Evolutionary conservation across 108 stramenopile species (phyloP), one percentile per base, ranked within the genome.

Genomic region (Nitzschia palea): DNA sequence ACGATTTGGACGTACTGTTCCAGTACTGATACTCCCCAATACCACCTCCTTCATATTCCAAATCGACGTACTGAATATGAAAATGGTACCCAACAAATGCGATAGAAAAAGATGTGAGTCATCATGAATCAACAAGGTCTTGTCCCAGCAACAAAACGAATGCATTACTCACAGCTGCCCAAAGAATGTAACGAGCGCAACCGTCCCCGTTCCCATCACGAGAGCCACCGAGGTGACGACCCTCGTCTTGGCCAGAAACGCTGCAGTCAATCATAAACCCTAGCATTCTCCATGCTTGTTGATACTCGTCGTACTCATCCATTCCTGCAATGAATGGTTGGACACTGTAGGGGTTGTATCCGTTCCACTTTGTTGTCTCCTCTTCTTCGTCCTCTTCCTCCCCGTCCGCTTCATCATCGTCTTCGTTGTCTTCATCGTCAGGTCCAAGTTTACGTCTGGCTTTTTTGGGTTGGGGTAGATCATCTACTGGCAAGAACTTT

Each of bases 181-280:
- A 83, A 34, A 86, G 27, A n/a, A 86, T 47, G 69, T 73, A 86
- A 20, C 82, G 62, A 22, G 44, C 44, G 40, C 81, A 83, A 3
- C 69, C 62, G 30, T 59, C 57, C 15, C 44, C 58, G 18, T 62
- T 61, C 22, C 18, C 32, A 29, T 61, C 61, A 14, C 65, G 50
- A 53, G 66, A 50, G 8, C 27, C 37, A 17, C 26, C 22, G 0
- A 3, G 15, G 3, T 50, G 23, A 43, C 65, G 25, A 34, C 62
- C 77, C 40, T 71, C 27, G 18, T 62, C 65, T 1, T n/a, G 14
- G 18, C 29, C 31, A 23, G 4, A 9, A 12, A 35, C 30, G 55
- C 79, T 74, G 58, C 85, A 86, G 40, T 86, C 85, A 25, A 86
- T 72, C 55, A 67, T 65, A 37, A 80, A 83, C 1, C 85, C 85